Conservation (phyloP, 176 grass and related monocot species). For the sorghum (Sorghum bicolor) region Sorghum_bicolor_NCBIv3 NC_012876.2:14394501-14395000, state of each 20-base stretch:
- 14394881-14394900: background rate
- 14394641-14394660: background rate
- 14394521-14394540: too few relatives aligned
- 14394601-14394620: background rate
- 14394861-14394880: background rate
- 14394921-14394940: background rate
- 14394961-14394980: too few relatives aligned
- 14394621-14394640: background rate
- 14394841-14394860: background rate
- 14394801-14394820: background rate
- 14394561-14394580: background rate
- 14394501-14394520: too few relatives aligned
- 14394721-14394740: background rate
- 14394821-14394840: background rate
- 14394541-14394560: too few relatives aligned
- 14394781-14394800: background rate
- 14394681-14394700: background rate
- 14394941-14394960: background rate
- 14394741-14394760: too few relatives aligned
- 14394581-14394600: background rate
- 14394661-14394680: background rate
- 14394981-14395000: too few relatives aligned
- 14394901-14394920: too few relatives aligned
- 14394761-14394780: background rate
- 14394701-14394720: background rate